Percentiles rank a stretch among this genome's conserved stretches.
Conservation (phyloP, 306 rosid genomes). For the Castanea crenata region DNA sequence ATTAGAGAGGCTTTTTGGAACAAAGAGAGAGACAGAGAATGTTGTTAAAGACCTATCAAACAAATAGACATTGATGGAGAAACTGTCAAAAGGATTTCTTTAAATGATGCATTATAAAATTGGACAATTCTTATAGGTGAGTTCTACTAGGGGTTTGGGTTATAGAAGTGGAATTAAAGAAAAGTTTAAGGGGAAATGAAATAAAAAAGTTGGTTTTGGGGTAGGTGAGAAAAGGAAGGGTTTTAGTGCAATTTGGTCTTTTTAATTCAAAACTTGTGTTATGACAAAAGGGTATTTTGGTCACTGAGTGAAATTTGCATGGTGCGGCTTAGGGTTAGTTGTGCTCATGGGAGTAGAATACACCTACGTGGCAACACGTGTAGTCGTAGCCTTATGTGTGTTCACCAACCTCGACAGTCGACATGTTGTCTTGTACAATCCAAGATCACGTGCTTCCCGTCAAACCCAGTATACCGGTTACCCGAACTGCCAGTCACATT, state of each 20-base stretch:
- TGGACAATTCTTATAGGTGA: slow-evolving; percentile 19
- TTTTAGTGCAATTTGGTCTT: neutral
- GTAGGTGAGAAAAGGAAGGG: slow-evolving; percentile 27
- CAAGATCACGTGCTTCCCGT: neutral
- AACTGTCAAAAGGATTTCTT: slow-evolving; percentile 10
- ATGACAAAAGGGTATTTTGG: neutral
- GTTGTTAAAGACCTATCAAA: slow-evolving; percentile 3
- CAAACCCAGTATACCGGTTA: neutral
- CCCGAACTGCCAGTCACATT: neutral
- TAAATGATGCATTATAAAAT: neutral
- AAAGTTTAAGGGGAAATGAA: neutral
- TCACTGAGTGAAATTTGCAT: neutral
- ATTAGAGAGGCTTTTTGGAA: slow-evolving; percentile 7
- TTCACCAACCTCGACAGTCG: neutral
- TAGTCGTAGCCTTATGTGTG: neutral
- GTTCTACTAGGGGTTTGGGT: neutral
- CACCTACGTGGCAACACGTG: slow-evolving; percentile 13
- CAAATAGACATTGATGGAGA: neutral
- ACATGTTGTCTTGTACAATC: too few relatives aligned
- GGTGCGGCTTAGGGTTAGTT: neutral
- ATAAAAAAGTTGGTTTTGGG: neutral
- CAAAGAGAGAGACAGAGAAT: neutral
- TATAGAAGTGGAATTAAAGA: neutral
- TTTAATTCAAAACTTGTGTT: neutral
- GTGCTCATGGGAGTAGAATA: neutral